A percentile compares a stretch with the other conserved stretches of the same genome.
These are phyloP conservation scores for Cladosporium sp. DNA, from an alignment of 2,329 filamentous ascomycete genomes.

Conservation along the genomic window DNA sequence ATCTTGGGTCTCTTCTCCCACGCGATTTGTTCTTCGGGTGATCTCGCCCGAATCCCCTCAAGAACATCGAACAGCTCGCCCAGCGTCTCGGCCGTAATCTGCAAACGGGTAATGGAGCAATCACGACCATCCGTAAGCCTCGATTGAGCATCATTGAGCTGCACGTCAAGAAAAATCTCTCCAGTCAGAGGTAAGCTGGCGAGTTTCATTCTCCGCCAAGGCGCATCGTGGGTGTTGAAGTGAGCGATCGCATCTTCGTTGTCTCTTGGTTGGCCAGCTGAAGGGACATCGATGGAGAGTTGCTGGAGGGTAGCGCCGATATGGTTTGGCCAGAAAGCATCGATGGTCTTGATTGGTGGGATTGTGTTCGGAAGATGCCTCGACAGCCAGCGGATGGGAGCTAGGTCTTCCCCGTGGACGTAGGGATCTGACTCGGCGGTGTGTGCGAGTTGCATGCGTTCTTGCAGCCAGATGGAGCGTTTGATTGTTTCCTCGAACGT, in stretches of 20 bases:
- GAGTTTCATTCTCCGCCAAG: slow-evolving; percentile 9
- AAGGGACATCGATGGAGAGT: slow-evolving; percentile 2
- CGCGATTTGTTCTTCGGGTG: slow-evolving; percentile 1
- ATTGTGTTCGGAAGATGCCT: neutral
- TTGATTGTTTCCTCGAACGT: neutral
- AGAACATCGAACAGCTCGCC: slow-evolving; percentile 9
- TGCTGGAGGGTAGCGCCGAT: neutral
- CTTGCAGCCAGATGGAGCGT: neutral
- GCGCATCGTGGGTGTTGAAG: neutral
- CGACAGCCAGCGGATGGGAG: slow-evolving; percentile 1
- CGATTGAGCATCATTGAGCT: neutral
- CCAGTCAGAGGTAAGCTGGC: slow-evolving; percentile 3
- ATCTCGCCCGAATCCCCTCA: neutral
- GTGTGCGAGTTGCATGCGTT: slow-evolving; percentile 3
- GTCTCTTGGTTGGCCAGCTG: neutral
- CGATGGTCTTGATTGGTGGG: slow-evolving; percentile 4
- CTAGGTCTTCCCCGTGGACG: neutral
- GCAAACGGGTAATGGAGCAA: slow-evolving; percentile 1
- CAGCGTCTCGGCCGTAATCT: slow-evolving; percentile 2
- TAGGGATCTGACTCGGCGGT: slow-evolving; percentile 7
- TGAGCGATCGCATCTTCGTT: neutral
- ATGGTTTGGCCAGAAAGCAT: slow-evolving; percentile 8
- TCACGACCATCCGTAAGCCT: slow-evolving; percentile 4
- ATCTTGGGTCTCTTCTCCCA: slow-evolving; percentile 11
- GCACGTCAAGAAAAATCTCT: slow-evolving; percentile 7